Conservation (phyloP, 2,329 filamentous ascomycete genomes). For the Fusarium oxysporum region DNA sequence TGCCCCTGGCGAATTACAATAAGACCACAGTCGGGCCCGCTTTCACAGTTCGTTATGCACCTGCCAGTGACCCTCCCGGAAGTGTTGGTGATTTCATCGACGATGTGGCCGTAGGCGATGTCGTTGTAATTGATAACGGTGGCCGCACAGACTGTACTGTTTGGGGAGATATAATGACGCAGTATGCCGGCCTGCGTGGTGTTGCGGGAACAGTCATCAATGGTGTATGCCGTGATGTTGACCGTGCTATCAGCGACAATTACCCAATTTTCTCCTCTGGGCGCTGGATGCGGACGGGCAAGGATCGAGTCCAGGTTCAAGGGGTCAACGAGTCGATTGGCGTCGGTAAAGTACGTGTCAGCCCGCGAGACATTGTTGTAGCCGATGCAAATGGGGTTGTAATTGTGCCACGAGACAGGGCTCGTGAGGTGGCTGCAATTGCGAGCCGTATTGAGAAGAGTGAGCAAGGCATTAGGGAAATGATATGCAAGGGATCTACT, state of each 20-base stretch:
- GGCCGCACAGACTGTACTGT: slow-evolving; percentile 51
- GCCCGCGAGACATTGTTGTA: slow-evolving; percentile 1
- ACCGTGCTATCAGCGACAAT: not conserved
- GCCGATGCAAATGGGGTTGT: slow-evolving; percentile 9
- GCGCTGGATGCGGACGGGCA: slow-evolving; percentile 2
- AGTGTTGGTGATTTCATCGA: slow-evolving; percentile 2
- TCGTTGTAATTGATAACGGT: slow-evolving; percentile 50
- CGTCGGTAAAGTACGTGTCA: not conserved
- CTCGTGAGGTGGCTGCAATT: not conserved
- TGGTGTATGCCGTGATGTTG: slow-evolving; percentile 5
- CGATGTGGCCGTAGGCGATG: slow-evolving; percentile 30
- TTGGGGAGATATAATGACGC: slow-evolving; percentile 53
- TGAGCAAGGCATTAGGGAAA: not conserved
- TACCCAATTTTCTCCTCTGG: slow-evolving; percentile 7
- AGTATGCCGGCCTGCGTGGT: slow-evolving; percentile 46
- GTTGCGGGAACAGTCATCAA: slow-evolving; percentile 5
- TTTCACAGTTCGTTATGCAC: slow-evolving; percentile 3
- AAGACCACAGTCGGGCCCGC: not conserved
- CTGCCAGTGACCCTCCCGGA: not conserved
- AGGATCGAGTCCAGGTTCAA: not conserved
- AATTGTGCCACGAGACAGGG: not conserved
- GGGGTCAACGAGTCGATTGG: not conserved
- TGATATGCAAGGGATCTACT: not conserved
- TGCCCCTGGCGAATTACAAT: slow-evolving; percentile 2
- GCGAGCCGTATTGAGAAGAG: not conserved